Evolutionary conservation across 73 alveolate genomes (phyloP).

Genomic region (Urostyla sp.): DNA sequence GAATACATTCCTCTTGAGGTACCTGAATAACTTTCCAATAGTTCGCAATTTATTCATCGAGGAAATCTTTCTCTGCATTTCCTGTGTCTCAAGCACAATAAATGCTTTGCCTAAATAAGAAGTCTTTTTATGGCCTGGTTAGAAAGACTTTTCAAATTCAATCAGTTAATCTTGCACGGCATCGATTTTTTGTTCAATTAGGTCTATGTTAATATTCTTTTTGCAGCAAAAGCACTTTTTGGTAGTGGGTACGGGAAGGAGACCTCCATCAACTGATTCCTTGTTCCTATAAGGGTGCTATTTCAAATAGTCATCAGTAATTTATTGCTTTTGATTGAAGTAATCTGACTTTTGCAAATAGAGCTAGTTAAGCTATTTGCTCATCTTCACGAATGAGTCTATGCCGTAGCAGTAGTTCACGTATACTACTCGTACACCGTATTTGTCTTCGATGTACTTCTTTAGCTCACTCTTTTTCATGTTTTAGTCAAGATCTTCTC

Average conservation of each 20-base stretch:
- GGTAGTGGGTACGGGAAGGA: slow-evolving; percentile 2
- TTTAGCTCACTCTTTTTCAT: not conserved
- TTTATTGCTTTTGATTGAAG: no score
- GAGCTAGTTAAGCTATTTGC: no score
- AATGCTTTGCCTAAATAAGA: slow-evolving; percentile 27
- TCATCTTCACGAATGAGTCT: no score
- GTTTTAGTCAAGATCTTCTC: not conserved
- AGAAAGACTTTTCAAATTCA: not conserved
- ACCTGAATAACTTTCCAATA: no score
- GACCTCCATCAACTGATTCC: no score
- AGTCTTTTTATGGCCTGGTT: slow-evolving; percentile 12
- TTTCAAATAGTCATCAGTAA: no score
- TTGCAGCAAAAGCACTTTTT: slow-evolving; percentile 11
- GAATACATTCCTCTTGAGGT: no score
- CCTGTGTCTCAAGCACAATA: slow-evolving; percentile 5
- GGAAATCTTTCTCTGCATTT: no score
- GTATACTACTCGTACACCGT: slow-evolving; percentile 5
- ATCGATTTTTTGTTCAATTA: not conserved
- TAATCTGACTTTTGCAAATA: no score
- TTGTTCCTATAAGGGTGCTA: no score
- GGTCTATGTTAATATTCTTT: not conserved
- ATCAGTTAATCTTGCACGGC: not conserved
- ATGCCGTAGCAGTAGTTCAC: slow-evolving; percentile 23
- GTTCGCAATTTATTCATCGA: no score
- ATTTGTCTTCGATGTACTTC: slow-evolving; percentile 1